Conservation (phyloP, 345 rosid genomes). For the Linum lewisii region DNA sequence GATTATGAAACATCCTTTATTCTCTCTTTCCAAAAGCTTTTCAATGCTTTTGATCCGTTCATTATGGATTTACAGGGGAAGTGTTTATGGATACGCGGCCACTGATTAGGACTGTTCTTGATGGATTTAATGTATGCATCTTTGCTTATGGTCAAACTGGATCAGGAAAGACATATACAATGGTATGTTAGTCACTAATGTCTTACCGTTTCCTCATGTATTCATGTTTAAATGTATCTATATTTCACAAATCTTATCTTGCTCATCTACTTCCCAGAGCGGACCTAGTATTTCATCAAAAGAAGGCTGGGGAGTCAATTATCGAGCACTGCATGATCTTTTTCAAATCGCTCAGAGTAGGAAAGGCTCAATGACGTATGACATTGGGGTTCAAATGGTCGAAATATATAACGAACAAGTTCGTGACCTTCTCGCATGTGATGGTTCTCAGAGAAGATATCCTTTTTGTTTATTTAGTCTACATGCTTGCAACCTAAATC, state of each 20-base stretch:
- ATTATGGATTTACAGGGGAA: conserved; percentile 50
- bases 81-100: conserved; percentile 87
- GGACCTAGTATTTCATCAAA: conserved; percentile 68
- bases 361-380: conserved; percentile 56
- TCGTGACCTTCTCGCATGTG: conserved; percentile 71
- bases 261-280: conserved; percentile 36
- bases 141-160: conserved; percentile 99
- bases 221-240: conserved; percentile 9
- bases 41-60: conserved; percentile 2
- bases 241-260: conserved; percentile 3
- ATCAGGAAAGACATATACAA: conserved; percentile 96
- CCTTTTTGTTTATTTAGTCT: conserved; percentile 32
- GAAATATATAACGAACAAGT: conserved; percentile 99
- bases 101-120: conserved; percentile 85
- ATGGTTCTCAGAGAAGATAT: conserved; percentile 76
- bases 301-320: conserved; percentile 98
- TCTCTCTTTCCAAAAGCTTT: conserved; percentile 5
- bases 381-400: conserved; percentile 96
- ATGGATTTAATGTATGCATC: conserved; percentile 91
- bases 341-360: conserved; percentile 71
- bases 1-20: background rate
- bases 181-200: conserved; percentile 37
- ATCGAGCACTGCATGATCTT: conserved; percentile 85
- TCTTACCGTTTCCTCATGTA: conserved; percentile 5
- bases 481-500: background rate